These are phyloP conservation scores for Perkinsus chesapeaki DNA, from an alignment of 169 alveolate species.

Conservation along the genomic window DNA sequence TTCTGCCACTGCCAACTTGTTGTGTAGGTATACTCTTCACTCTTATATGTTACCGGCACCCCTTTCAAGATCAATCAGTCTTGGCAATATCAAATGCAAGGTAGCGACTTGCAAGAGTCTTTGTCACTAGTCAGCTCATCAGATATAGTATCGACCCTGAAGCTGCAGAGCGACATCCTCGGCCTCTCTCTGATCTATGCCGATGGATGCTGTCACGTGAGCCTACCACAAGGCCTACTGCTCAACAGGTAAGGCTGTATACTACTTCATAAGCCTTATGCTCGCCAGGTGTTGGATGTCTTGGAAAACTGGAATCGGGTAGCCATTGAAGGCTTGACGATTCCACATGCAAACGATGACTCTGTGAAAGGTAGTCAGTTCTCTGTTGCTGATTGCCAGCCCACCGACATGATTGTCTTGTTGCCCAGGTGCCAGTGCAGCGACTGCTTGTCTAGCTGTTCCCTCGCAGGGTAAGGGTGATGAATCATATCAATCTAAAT, in stretches of 20 bases:
- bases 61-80: conserved; percentile 64
- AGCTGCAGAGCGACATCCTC: not conserved
- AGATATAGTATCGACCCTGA: not conserved
- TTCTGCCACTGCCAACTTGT: not conserved
- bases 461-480: not conserved
- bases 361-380: not conserved
- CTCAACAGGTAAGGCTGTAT: not conserved
- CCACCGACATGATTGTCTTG: too few species aligned
- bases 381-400: too few species aligned
- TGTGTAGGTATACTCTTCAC: conserved; percentile 66
- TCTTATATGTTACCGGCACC: conserved; percentile 63
- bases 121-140: not conserved
- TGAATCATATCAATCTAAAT: not conserved
- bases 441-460: too few species aligned
- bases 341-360: not conserved
- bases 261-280: not conserved
- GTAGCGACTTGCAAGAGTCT: too few species aligned
- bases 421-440: not conserved
- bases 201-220: not conserved
- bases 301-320: not conserved
- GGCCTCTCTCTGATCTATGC: not conserved
- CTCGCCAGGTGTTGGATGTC: not conserved
- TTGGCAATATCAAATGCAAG: conserved; percentile 61
- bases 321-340: not conserved
- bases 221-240: not conserved